Percentiles rank a stretch among this genome's conserved stretches.
These are phyloP conservation scores for Collybiopsis luxurians DNA, from an alignment of 768 basidiomycete species.

Conservation along the genomic window DNA sequence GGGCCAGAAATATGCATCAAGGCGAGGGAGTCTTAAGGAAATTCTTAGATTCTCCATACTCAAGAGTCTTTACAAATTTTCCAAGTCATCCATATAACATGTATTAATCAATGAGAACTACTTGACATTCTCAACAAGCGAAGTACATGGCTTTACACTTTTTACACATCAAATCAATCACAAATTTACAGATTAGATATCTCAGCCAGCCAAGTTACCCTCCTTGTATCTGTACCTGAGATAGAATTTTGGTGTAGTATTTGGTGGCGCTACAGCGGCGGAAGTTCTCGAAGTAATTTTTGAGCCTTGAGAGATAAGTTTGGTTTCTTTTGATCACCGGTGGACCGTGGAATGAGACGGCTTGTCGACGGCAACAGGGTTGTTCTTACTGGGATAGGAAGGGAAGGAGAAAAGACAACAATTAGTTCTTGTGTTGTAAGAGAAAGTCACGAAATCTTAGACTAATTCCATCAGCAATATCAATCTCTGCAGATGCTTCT, in stretches of 20 bases:
- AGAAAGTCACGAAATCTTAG: background rate
- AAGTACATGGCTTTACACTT: too few species aligned
- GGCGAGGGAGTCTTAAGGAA: too few species aligned
- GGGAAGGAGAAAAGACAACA: slow-evolving; percentile 6
- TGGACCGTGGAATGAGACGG: slow-evolving; percentile 54
- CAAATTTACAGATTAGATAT: slow-evolving; percentile 54
- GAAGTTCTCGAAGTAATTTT: slow-evolving; percentile 6
- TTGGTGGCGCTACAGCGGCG: too few species aligned
- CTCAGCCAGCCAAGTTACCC: slow-evolving; percentile 92
- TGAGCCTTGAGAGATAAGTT: background rate
- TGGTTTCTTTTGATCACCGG: background rate
- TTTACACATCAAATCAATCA: too few species aligned
- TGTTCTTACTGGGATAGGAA: too few species aligned
- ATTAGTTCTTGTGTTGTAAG: too few species aligned
- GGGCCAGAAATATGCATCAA: too few species aligned
- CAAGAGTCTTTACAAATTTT: too few species aligned
- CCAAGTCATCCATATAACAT: too few species aligned
- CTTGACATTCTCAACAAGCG: too few species aligned
- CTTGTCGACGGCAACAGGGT: slow-evolving; percentile 89
- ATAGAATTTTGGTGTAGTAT: slow-evolving; percentile 50
- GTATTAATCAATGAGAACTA: too few species aligned
- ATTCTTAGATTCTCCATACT: too few species aligned
- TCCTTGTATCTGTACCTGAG: slow-evolving; percentile 81
- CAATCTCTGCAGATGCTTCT: slow-evolving; percentile 25
- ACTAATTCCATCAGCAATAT: slow-evolving; percentile 66